Evolutionary conservation across 768 basidiomycete genomes (phyloP).

Genomic region (Podaxis sp.): DNA sequence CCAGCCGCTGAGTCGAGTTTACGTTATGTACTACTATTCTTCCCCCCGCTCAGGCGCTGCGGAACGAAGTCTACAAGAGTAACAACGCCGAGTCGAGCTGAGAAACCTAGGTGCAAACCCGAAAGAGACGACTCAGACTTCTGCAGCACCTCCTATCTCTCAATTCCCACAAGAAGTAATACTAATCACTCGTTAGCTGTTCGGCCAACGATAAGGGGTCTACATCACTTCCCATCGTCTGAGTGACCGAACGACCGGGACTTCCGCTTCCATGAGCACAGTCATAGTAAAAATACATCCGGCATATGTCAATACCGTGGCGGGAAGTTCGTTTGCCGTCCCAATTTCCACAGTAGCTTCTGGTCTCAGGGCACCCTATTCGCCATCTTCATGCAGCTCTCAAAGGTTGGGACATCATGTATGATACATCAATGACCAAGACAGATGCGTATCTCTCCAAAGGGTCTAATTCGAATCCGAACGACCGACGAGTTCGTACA

Average conservation of each 20-base stretch:
- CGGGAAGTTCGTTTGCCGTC: not conserved
- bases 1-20: not conserved
- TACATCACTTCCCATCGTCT: not conserved
- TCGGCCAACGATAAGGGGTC: not conserved
- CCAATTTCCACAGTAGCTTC: not conserved
- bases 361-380: not conserved
- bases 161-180: no score
- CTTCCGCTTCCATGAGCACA: not conserved
- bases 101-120: not conserved
- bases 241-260: not conserved
- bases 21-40: not conserved
- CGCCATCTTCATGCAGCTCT: not conserved
- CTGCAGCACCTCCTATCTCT: no score
- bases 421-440: not conserved
- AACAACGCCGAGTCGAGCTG: no score
- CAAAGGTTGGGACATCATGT: not conserved
- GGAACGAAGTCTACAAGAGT: no score
- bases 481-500: not conserved
- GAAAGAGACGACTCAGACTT: not conserved
- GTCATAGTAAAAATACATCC: not conserved
- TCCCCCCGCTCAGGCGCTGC: not conserved
- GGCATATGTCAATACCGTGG: not conserved
- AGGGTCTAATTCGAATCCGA: not conserved
- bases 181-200: not conserved
- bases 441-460: not conserved